phyloP scores from a whole-genome alignment of 345 rosid species.

The Orychophragmus violaceus region DNA sequence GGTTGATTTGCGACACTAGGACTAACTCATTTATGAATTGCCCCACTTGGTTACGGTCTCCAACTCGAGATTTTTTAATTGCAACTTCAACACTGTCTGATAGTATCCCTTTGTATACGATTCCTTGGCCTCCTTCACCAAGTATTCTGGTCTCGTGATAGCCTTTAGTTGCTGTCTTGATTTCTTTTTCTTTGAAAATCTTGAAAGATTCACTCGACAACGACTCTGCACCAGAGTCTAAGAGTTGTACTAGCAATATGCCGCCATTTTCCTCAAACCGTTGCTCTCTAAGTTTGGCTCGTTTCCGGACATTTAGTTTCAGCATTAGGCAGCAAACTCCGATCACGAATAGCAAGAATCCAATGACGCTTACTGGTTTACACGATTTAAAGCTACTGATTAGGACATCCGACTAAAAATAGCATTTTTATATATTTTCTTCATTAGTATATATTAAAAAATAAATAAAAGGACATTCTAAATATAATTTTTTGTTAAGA shows the following conservation, averaged over 20 bases:
- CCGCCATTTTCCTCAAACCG: neutral
- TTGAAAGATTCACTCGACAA: neutral
- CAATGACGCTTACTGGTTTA: neutral
- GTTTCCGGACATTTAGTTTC: neutral
- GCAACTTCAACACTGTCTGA: constrained; percentile 30
- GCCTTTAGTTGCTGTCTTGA: constrained; percentile 33
- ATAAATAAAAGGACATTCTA: too few species aligned
- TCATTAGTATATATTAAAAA: too few species aligned
- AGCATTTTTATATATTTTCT: too few species aligned
- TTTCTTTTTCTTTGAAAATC: constrained; percentile 19
- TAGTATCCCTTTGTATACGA: constrained; percentile 23
- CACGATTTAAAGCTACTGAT: neutral
- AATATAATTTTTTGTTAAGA: too few species aligned
- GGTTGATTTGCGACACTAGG: constrained; percentile 30
- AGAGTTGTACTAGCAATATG: neutral
- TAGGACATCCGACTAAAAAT: too few species aligned
- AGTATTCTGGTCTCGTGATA: constrained; percentile 25
- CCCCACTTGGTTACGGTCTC: constrained; percentile 12
- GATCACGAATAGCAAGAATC: neutral
- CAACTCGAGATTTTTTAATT: constrained; percentile 15
- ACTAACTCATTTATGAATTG: constrained; percentile 31
- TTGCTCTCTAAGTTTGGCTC: neutral
- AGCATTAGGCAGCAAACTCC: neutral
- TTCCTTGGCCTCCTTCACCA: constrained; percentile 18
- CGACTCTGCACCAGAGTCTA: neutral